Evolutionary conservation across 2,329 filamentous ascomycete species (phyloP).

Genomic region (Exophiala aquamarina): DNA sequence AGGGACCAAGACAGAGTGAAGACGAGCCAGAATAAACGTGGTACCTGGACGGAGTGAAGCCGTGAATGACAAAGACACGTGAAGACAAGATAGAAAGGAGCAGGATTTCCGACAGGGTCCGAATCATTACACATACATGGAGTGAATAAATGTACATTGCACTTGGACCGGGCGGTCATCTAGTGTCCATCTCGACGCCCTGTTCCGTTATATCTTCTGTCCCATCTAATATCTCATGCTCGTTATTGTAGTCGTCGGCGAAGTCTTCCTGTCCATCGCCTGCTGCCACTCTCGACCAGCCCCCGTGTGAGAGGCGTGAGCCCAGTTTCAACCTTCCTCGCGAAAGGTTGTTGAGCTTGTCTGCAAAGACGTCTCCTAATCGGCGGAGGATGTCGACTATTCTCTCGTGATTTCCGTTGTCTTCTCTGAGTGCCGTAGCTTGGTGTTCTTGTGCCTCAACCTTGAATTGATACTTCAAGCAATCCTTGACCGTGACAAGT

Average conservation of each 20-base stretch:
- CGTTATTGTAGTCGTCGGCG: conserved; percentile 29
- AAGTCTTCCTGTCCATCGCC: conserved; percentile 15
- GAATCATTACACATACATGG: too few species aligned
- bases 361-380: conserved; percentile 60
- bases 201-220: conserved; percentile 26
- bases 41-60: too few species aligned
- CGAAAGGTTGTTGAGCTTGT: conserved; percentile 53
- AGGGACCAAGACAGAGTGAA: too few species aligned
- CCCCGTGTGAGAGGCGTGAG: conserved; percentile 15
- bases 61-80: too few species aligned
- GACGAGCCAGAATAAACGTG: too few species aligned
- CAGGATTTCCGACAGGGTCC: too few species aligned
- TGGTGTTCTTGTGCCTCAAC: conserved; percentile 79
- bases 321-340: conserved; percentile 58
- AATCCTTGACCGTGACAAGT: conserved; percentile 94
- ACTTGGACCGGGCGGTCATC: conserved; percentile 5
- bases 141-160: too few species aligned
- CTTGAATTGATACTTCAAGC: conserved; percentile 95
- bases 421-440: conserved; percentile 47
- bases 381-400: conserved; percentile 61
- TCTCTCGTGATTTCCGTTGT: conserved; percentile 57
- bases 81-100: too few species aligned
- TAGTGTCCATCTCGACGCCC: conserved; percentile 25
- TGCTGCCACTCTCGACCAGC: conserved; percentile 23
- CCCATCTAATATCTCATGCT: conserved; percentile 29